A percentile compares a stretch with the other conserved stretches of the same genome.
phyloP scores from a whole-genome alignment of 2,329 filamentous ascomycete species.

The Delphinella strobiligena region DNA sequence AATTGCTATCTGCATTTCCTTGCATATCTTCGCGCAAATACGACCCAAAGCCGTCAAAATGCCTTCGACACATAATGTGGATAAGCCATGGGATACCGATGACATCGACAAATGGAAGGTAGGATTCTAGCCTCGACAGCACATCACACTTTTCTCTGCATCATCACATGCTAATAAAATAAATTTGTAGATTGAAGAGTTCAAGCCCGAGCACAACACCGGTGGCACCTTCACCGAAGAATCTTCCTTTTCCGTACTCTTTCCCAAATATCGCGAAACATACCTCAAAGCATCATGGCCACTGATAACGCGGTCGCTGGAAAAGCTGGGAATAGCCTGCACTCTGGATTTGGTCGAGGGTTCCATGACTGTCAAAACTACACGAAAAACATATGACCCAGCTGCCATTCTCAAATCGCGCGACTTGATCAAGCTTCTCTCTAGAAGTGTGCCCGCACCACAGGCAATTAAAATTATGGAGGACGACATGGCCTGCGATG shows the following conservation, averaged over 20 bases:
- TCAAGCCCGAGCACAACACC: conserved; percentile 73
- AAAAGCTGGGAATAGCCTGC: conserved; percentile 80
- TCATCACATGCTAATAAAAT: neutral
- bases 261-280: conserved; percentile 92
- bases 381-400: conserved; percentile 80
- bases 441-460: conserved; percentile 81
- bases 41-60: conserved; percentile 35
- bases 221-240: conserved; percentile 85
- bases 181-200: conserved; percentile 55
- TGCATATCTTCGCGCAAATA: neutral
- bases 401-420: conserved; percentile 86
- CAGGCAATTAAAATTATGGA: conserved; percentile 91
- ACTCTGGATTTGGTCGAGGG: conserved; percentile 91
- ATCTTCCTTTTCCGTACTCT: conserved; percentile 72
- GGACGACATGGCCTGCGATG: conserved; percentile 81
- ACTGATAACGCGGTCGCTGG: conserved; percentile 72
- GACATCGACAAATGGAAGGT: conserved; percentile 95
- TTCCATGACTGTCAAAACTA: conserved; percentile 94
- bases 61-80: conserved; percentile 80
- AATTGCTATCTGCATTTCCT: neutral
- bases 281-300: conserved; percentile 93
- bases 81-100: conserved; percentile 92
- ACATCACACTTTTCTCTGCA: neutral
- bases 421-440: conserved; percentile 85
- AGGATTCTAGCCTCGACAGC: conserved; percentile 18